phyloP scores from a whole-genome alignment of 768 basidiomycete genomes.

The Suillus bovinus region DNA sequence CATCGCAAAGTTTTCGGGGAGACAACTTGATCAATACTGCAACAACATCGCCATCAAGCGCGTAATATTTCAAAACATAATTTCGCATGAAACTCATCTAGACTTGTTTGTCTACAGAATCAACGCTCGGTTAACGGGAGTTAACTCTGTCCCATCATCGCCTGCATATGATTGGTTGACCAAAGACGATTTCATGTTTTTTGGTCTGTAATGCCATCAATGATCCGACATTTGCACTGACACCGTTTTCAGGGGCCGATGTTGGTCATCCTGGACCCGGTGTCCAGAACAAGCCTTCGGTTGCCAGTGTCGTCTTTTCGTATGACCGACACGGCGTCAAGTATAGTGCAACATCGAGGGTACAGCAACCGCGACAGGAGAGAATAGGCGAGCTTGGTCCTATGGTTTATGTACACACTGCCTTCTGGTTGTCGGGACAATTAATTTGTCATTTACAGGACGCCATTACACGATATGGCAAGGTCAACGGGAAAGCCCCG shows the following conservation, averaged over 20 bases:
- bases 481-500: conserved; percentile 21
- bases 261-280: conserved; percentile 67
- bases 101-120: conserved; percentile 34
- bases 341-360: conserved; percentile 43
- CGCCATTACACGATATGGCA: conserved; percentile 12
- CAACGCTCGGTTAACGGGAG: conserved; percentile 54
- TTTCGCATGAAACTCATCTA: neutral
- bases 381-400: conserved; percentile 42
- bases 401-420: conserved; percentile 37
- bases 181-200: conserved; percentile 35
- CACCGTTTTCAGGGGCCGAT: conserved; percentile 46
- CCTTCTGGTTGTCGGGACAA: conserved; percentile 12
- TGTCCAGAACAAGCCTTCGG: conserved; percentile 49
- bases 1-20: conserved; percentile 16
- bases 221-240: neutral
- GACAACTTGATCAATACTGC: conserved; percentile 33
- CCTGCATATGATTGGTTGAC: conserved; percentile 25
- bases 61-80: too few relatives aligned
- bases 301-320: conserved; percentile 61
- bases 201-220: conserved; percentile 20
- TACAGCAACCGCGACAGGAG: conserved; percentile 52
- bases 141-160: conserved; percentile 40
- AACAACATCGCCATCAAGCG: conserved; percentile 41
- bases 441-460: neutral
- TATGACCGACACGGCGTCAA: conserved; percentile 44